These are phyloP conservation scores for Pseudomicrostroma phylloplanum DNA, from an alignment of 1,284 basidiomycete genomes.

Conservation along the genomic window DNA sequence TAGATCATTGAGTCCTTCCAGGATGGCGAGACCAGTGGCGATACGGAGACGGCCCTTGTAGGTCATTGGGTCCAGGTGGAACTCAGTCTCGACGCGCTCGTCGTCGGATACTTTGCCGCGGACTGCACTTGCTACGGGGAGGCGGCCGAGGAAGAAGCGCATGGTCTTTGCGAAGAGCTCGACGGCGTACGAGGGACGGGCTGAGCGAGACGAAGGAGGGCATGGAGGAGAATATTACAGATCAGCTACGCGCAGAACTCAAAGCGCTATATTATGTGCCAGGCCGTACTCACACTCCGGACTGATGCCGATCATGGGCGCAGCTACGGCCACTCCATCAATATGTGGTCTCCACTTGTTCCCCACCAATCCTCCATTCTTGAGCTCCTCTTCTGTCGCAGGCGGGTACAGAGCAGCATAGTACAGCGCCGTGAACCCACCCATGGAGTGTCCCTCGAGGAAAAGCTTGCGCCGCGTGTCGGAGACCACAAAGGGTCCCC, in stretches of 20 bases:
- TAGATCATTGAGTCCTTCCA: conserved; percentile 52
- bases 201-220: conserved; percentile 45
- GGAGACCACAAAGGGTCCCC: neutral
- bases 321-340: conserved; percentile 52
- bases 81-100: conserved; percentile 51
- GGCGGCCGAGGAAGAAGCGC: conserved; percentile 51
- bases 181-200: conserved; percentile 51
- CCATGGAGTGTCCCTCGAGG: conserved; percentile 52
- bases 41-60: conserved; percentile 56
- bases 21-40: conserved; percentile 54
- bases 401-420: conserved; percentile 46
- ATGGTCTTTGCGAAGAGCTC: conserved; percentile 52
- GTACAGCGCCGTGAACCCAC: conserved; percentile 52
- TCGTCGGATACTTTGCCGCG: conserved; percentile 56
- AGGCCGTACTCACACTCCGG: conserved; percentile 16
- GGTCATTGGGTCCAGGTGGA: conserved; percentile 51
- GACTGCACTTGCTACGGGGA: conserved; percentile 54
- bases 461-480: conserved; percentile 36
- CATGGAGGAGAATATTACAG: conserved; percentile 6
- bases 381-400: neutral
- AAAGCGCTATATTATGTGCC: too few species aligned
- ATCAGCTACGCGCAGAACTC: too few species aligned
- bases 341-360: conserved; percentile 23
- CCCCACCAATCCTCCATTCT: neutral
- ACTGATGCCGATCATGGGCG: conserved; percentile 54